Percentiles rank a stretch among this genome's conserved stretches.
phyloP scores from a whole-genome alignment of 768 basidiomycete genomes.

The Lactifluus piperatus region DNA sequence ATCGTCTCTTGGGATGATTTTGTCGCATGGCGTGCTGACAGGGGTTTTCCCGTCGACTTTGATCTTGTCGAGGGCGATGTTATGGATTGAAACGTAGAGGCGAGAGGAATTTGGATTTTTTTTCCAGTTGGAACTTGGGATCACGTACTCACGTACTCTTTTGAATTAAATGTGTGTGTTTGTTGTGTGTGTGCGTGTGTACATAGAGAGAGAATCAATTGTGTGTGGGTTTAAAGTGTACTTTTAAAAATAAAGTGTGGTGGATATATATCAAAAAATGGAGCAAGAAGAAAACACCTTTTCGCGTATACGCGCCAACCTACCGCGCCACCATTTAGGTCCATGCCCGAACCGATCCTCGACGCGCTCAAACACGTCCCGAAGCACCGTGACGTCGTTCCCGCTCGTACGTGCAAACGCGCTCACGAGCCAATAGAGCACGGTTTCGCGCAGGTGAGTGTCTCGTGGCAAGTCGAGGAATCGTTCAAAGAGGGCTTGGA shows the following conservation, averaged over 20 bases:
- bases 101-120: too few relatives aligned
- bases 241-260: neutral
- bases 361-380: constrained; percentile 47
- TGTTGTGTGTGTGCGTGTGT: neutral
- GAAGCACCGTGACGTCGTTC: constrained; percentile 40
- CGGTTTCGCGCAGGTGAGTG: constrained; percentile 35
- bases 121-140: too few relatives aligned
- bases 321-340: constrained; percentile 25
- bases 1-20: constrained; percentile 70
- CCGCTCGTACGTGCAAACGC: constrained; percentile 57
- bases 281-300: constrained; percentile 27
- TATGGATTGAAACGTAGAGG: neutral
- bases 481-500: constrained; percentile 47
- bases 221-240: too few relatives aligned
- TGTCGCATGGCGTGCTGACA: constrained; percentile 56
- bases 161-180: too few relatives aligned
- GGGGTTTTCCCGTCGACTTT: constrained; percentile 27
- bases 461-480: constrained; percentile 51
- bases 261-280: neutral
- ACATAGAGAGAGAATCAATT: too few relatives aligned
- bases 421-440: constrained; percentile 58
- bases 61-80: neutral
- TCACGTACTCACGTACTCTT: too few relatives aligned
- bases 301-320: constrained; percentile 36
- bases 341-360: constrained; percentile 39